Percentiles rank a stretch among this genome's conserved stretches.
Evolutionary conservation across 2,329 filamentous ascomycete species (phyloP).

Genomic region (Pyrenochaeta sp.): DNA sequence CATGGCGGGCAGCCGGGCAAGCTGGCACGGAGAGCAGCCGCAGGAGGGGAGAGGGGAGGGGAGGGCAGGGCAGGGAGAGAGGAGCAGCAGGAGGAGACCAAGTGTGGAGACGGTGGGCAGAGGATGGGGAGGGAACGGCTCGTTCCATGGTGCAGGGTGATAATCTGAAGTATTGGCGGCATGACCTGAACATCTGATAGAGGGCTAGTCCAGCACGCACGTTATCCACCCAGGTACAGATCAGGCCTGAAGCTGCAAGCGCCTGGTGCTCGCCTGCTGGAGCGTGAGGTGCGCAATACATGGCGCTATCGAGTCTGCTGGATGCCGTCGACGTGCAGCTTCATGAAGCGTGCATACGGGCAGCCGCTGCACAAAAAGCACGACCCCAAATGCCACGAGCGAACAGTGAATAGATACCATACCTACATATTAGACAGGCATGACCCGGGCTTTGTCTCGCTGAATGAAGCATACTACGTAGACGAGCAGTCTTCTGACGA

Average conservation of each 20-base stretch:
- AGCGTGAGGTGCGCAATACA: no score
- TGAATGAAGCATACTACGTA: no score
- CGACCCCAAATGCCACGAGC: no score
- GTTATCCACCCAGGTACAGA: neutral
- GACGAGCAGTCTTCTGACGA: no score
- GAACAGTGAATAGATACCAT: no score
- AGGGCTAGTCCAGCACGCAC: constrained; percentile 12
- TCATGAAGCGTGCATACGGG: no score
- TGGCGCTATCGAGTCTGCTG: no score
- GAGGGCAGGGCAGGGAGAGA: constrained; percentile 8
- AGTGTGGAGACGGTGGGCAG: constrained; percentile 16
- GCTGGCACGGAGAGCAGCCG: constrained; percentile 1
- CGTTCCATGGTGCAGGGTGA: constrained; percentile 17
- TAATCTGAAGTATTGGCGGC: constrained; percentile 15
- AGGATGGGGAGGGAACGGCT: constrained; percentile 5
- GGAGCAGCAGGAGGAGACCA: no score
- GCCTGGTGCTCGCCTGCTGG: neutral
- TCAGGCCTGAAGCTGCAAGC: constrained; percentile 4
- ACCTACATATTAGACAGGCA: no score
- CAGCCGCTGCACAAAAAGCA: no score
- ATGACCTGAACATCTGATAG: constrained; percentile 25
- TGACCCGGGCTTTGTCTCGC: no score
- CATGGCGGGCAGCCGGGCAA: constrained; percentile 7
- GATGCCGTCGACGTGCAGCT: no score
- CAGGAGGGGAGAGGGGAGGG: constrained; percentile 2